Evolutionary conservation across 495 filamentous ascomycete genomes (phyloP).

Genomic region (Podospora australis): DNA sequence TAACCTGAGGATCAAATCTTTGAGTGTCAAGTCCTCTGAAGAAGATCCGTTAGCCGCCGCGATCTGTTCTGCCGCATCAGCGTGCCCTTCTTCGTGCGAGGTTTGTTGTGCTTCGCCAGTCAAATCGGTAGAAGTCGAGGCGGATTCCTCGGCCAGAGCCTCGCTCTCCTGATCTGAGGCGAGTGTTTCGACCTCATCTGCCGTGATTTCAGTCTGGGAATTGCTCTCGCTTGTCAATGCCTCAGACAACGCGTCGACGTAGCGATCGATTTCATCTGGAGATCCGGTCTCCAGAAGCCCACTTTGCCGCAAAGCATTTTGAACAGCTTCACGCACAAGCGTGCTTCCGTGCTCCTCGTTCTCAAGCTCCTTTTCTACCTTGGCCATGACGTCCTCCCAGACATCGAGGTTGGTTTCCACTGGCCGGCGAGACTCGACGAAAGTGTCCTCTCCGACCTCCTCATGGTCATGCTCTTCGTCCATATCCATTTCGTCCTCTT

Average conservation of each 20-base stretch:
- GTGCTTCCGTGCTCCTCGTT: constrained; percentile 45
- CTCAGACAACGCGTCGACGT: constrained; percentile 35
- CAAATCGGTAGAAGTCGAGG: neutral
- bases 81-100: constrained; percentile 11
- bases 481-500: too few relatives aligned
- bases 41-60: constrained; percentile 5
- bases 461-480: constrained; percentile 2
- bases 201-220: neutral
- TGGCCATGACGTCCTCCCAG: constrained; percentile 49
- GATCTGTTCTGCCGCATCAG: constrained; percentile 13
- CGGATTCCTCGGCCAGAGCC: neutral
- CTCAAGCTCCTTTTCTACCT: constrained; percentile 49
- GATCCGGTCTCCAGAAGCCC: constrained; percentile 33
- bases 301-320: constrained; percentile 38
- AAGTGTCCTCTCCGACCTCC: constrained; percentile 10
- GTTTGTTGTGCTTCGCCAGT: neutral
- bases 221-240: constrained; percentile 26
- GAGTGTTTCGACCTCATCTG: neutral
- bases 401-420: constrained; percentile 21
- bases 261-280: constrained; percentile 28
- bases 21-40: constrained; percentile 15
- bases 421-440: constrained; percentile 15
- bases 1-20: constrained; percentile 24
- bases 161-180: neutral
- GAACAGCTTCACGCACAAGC: constrained; percentile 36